Evolutionary conservation across 192 early-diverging fungal genomes (phyloP).

Genomic region (Martensiomyces pterosporus): DNA sequence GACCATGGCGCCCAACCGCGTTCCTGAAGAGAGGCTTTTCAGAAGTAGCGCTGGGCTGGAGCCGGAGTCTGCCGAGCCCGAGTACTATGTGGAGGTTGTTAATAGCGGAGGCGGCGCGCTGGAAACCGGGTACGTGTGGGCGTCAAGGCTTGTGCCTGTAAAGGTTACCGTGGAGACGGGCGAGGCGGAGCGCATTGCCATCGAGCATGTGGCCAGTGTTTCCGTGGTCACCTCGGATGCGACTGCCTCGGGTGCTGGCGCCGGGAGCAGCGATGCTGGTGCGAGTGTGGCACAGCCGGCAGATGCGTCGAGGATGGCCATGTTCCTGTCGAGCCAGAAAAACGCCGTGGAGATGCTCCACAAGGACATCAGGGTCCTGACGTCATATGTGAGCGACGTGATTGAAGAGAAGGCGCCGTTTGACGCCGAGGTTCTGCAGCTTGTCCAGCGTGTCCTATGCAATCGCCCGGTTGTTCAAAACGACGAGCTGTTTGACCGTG

Average conservation of each 20-base stretch:
- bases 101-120: conserved; percentile 3
- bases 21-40: conserved; percentile 12
- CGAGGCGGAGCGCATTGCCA: conserved; percentile 47
- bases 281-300: neutral
- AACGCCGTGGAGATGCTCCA: conserved; percentile 47
- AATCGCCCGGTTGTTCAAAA: conserved; percentile 34
- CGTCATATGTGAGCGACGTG: conserved; percentile 42
- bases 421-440: conserved; percentile 46
- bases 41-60: conserved; percentile 1
- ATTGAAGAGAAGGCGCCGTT: conserved; percentile 26
- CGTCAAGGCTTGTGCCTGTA: conserved; percentile 34
- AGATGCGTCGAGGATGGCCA: conserved; percentile 23
- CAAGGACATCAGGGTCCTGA: conserved; percentile 33
- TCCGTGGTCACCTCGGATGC: conserved; percentile 13
- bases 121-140: conserved; percentile 15
- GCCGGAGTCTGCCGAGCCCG: conserved; percentile 1
- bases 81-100: conserved; percentile 9
- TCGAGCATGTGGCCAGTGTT: conserved; percentile 41
- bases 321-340: conserved; percentile 39
- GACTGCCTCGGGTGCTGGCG: conserved; percentile 5
- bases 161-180: conserved; percentile 36
- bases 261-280: neutral
- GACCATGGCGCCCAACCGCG: conserved; percentile 21
- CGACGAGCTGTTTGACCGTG: conserved; percentile 40
- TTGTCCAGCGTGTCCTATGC: conserved; percentile 45